These are phyloP conservation scores for Saussurea involucrata DNA, from an alignment of 129 eudicot genomes.

Conservation along the genomic window DNA sequence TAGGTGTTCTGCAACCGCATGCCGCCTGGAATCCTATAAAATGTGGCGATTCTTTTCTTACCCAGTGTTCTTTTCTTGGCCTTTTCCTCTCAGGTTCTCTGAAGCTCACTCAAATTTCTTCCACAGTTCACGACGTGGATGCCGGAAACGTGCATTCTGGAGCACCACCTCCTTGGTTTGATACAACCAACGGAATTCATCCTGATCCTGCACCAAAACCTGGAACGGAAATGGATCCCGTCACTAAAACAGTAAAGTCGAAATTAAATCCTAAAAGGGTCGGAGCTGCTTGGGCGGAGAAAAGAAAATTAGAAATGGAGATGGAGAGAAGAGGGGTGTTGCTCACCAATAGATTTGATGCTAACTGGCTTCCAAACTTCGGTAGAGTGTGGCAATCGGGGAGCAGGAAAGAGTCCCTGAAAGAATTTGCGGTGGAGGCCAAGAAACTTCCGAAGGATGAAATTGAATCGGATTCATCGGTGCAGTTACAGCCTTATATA, in stretches of 20 bases:
- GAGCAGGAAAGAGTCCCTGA: conserved; percentile 80
- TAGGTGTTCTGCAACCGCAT: neutral
- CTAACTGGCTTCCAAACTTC: conserved; percentile 93
- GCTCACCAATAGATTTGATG: conserved; percentile 39
- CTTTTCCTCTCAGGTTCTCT: conserved; percentile 40
- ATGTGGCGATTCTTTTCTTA: neutral
- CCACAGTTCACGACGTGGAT: conserved; percentile 20
- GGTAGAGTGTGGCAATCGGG: conserved; percentile 99
- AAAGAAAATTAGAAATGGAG: conserved; percentile 83
- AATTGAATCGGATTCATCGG: conserved; percentile 34
- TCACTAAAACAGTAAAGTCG: conserved; percentile 34
- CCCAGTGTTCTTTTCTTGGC: neutral
- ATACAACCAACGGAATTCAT: conserved; percentile 26
- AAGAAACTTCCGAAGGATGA: conserved; percentile 28
- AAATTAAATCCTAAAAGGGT: conserved; percentile 87
- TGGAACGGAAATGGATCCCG: neutral
- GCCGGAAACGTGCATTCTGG: conserved; percentile 89
- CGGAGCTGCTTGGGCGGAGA: conserved; percentile 99
- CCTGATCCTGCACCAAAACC: conserved; percentile 16
- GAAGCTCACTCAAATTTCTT: conserved; percentile 49
- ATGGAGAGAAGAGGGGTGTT: conserved; percentile 73
- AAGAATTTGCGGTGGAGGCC: conserved; percentile 63
- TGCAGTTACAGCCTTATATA: conserved; percentile 78
- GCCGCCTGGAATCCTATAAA: neutral
- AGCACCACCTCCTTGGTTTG: conserved; percentile 94